phyloP scores from a whole-genome alignment of 805 yeast genomes.

The Hanseniaspora lachancei region DNA sequence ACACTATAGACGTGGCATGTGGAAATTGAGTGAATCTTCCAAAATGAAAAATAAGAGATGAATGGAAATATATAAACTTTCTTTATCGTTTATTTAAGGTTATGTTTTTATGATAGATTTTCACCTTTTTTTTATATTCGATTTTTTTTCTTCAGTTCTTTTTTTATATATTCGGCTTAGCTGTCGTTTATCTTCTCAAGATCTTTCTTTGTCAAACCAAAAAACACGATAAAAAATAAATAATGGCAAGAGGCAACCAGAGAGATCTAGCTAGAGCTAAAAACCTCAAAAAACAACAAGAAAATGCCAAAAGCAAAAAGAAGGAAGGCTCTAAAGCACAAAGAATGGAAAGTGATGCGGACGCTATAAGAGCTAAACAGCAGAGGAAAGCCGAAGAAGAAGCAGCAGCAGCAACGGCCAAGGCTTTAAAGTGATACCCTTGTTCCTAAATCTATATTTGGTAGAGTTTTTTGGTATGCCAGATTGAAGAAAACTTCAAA shows the following conservation, averaged over 20 bases:
- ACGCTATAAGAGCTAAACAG: slow-evolving; percentile 78
- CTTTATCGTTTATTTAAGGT: background rate
- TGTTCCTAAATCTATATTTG: background rate
- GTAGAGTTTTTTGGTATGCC: background rate
- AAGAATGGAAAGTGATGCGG: slow-evolving; percentile 82
- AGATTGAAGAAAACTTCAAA: background rate
- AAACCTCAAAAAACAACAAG: slow-evolving; percentile 68
- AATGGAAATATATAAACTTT: too few relatives aligned
- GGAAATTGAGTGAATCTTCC: background rate
- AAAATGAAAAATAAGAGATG: background rate
- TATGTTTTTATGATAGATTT: background rate
- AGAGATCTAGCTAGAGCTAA: slow-evolving; percentile 87
- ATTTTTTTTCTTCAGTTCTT: background rate
- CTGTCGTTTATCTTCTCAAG: background rate
- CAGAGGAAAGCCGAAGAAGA: slow-evolving; percentile 24
- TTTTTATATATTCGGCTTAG: background rate
- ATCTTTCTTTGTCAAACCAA: background rate
- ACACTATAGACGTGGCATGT: slow-evolving; percentile 19
- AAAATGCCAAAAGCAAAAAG: slow-evolving; percentile 43
- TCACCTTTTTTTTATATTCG: background rate
- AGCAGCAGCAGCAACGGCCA: slow-evolving; percentile 35
- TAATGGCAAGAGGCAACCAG: slow-evolving; percentile 93
- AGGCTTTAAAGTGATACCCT: slow-evolving; percentile 23
- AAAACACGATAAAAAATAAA: background rate
- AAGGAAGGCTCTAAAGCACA: slow-evolving; percentile 74